Evolutionary conservation across 306 rosid genomes (phyloP).

Genomic region (Vigna unguiculata): DNA sequence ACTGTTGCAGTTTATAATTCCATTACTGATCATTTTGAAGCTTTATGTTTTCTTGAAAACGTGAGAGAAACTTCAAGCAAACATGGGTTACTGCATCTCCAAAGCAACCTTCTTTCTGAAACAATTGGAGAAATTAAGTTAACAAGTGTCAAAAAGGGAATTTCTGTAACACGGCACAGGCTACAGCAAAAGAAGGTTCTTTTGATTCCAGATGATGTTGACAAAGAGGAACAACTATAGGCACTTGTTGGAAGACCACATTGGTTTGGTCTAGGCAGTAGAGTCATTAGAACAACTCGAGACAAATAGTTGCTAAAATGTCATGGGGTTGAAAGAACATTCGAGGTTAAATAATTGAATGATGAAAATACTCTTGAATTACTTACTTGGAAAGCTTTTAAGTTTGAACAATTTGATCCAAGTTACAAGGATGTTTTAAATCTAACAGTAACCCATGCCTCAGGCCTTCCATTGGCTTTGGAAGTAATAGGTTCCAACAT

Average conservation of each 20-base stretch:
- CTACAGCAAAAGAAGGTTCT: background rate
- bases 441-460: background rate
- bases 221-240: background rate
- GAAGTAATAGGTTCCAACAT: background rate
- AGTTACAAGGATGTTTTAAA: background rate
- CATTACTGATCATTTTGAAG: background rate
- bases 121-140: background rate
- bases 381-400: background rate
- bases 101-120: background rate
- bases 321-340: background rate
- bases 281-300: background rate
- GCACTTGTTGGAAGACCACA: background rate
- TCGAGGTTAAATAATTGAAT: background rate
- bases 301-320: background rate
- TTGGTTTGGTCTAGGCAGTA: background rate
- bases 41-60: background rate
- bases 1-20: background rate
- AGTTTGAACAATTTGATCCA: background rate
- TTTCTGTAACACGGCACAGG: background rate
- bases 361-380: background rate
- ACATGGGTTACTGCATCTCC: background rate
- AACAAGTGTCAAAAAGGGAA: background rate
- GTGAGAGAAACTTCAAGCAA: background rate
- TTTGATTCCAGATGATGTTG: background rate
- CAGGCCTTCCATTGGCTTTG: background rate